Evolutionary conservation across 495 filamentous ascomycete species (phyloP).

Genomic region (Mycothermus thermophilus): DNA sequence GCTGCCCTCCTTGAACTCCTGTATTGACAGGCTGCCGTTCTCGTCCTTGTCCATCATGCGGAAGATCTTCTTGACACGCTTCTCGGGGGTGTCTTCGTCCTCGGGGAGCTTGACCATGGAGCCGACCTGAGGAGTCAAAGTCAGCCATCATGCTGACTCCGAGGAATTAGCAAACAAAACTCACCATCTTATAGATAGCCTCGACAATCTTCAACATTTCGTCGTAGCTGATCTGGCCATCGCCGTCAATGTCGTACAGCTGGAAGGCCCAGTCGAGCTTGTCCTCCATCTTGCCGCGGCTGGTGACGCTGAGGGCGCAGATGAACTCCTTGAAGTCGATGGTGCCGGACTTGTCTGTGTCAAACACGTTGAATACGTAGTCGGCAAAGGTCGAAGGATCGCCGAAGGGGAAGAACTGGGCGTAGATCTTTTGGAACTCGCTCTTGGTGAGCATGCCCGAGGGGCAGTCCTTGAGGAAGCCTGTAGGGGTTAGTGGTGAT

Average conservation of each 20-base stretch:
- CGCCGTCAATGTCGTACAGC: conserved; percentile 96
- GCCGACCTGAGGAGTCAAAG: conserved; percentile 50
- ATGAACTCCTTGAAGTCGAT: conserved; percentile 99
- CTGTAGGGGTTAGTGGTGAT: conserved; percentile 29
- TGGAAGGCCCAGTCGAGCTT: conserved; percentile 99
- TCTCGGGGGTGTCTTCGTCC: conserved; percentile 97
- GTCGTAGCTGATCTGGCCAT: conserved; percentile 96
- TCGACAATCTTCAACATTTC: conserved; percentile 98
- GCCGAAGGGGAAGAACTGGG: conserved; percentile 97
- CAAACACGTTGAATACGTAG: conserved; percentile 98
- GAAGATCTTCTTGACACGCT: conserved; percentile 96
- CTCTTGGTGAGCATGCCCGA: conserved; percentile 91
- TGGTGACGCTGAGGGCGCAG: conserved; percentile 93
- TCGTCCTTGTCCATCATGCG: conserved; percentile 99
- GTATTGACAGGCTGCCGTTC: conserved; percentile 82
- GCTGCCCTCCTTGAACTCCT: conserved; percentile 97
- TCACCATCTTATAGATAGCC: conserved; percentile 99
- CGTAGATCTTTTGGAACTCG: conserved; percentile 99
- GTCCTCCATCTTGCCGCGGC: conserved; percentile 95
- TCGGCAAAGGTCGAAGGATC: conserved; percentile 94
- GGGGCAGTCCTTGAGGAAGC: conserved; percentile 96
- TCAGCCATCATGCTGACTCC: conserved; percentile 5
- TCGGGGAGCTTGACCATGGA: conserved; percentile 98
- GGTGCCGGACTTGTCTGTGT: conserved; percentile 87
- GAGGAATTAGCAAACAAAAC: conserved; percentile 3